These are phyloP conservation scores for Evernia prunastri DNA, from an alignment of 495 filamentous ascomycete species.

Conservation along the genomic window DNA sequence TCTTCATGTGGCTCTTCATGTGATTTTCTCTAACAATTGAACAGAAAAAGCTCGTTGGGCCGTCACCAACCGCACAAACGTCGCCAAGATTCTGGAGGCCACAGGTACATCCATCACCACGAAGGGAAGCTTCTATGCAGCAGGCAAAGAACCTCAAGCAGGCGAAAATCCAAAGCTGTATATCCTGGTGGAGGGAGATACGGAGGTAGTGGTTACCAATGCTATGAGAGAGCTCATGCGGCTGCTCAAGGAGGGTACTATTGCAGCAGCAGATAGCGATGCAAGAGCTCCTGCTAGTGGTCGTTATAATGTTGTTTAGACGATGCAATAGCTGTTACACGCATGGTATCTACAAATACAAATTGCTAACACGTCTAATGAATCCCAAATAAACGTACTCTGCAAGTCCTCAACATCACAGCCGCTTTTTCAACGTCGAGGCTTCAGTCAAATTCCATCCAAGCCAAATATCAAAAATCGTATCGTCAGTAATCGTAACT, in stretches of 20 bases:
- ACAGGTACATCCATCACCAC: conserved; percentile 96
- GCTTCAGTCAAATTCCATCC: not conserved
- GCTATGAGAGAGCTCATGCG: conserved; percentile 89
- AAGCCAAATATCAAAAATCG: not conserved
- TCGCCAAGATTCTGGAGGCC: conserved; percentile 93
- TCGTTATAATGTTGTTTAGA: conserved; percentile 80
- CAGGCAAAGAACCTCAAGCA: conserved; percentile 70
- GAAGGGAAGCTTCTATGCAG: conserved; percentile 82
- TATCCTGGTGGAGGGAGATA: conserved; percentile 95
- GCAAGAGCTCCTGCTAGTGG: conserved; percentile 72
- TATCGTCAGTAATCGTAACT: not conserved
- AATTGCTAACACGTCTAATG: not conserved
- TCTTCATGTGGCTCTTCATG: conserved; percentile 7
- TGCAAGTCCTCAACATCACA: not conserved
- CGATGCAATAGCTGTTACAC: not conserved
- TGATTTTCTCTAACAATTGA: conserved; percentile 26
- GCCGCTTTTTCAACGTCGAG: not conserved
- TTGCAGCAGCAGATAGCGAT: conserved; percentile 81
- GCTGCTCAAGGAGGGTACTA: conserved; percentile 83
- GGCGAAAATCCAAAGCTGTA: conserved; percentile 84
- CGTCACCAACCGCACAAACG: conserved; percentile 97
- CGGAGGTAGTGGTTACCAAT: conserved; percentile 81
- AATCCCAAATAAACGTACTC: not conserved
- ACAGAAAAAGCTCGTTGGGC: conserved; percentile 95
- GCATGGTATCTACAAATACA: not conserved